Evolutionary conservation across 352 stramenopile genomes (phyloP).

Genomic region (Globisporangium nagaii): DNA sequence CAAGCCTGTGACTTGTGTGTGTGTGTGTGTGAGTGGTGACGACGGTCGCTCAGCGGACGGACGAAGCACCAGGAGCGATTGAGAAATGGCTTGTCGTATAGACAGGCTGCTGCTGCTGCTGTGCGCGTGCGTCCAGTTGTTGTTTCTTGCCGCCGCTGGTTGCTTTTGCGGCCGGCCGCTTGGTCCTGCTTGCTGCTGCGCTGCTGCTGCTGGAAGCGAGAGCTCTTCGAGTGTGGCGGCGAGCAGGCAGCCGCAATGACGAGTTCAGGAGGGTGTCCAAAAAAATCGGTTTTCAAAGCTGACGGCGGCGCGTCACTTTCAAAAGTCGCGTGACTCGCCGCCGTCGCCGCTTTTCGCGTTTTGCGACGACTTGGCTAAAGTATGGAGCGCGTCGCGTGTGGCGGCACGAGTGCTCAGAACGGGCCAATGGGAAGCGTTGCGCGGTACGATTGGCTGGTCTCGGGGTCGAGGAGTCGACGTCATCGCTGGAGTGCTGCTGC

Average conservation of each 20-base stretch:
- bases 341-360: too few species aligned
- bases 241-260: neutral
- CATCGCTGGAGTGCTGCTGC: too few species aligned
- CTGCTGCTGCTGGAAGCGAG: neutral
- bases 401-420: too few species aligned
- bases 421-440: too few species aligned
- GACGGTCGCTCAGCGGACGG: constrained; percentile 2
- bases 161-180: neutral
- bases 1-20: too few species aligned
- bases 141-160: too few species aligned
- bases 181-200: neutral
- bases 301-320: neutral
- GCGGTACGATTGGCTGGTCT: too few species aligned
- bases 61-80: neutral
- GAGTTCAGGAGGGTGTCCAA: neutral
- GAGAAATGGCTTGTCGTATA: too few species aligned
- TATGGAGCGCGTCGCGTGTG: neutral
- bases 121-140: neutral
- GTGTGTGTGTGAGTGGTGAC: constrained; percentile 6
- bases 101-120: neutral
- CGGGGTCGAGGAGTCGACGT: too few species aligned
- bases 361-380: neutral
- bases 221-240: neutral
- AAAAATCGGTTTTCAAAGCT: neutral
- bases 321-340: neutral